A percentile compares a stretch with the other conserved stretches of the same genome.
phyloP scores from a whole-genome alignment of 306 rosid species.

The Glycine latifolia region DNA sequence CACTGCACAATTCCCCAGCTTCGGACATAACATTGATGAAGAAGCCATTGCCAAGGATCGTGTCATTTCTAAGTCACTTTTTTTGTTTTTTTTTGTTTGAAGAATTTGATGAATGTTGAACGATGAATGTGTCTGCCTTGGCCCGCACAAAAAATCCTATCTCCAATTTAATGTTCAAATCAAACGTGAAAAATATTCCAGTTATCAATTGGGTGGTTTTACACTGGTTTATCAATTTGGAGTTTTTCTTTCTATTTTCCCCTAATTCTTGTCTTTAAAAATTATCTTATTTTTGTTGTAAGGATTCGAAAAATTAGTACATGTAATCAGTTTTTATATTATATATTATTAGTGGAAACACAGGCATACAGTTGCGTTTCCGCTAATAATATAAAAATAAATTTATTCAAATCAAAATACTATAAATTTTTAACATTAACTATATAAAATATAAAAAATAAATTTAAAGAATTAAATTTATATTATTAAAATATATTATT shows the following conservation, averaged over 20 bases:
- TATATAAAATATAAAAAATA: no score
- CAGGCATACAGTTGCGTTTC: no score
- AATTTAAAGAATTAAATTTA: no score
- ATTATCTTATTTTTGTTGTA: neutral
- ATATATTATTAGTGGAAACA: no score
- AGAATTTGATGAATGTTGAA: slow-evolving; percentile 8
- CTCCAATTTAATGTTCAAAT: slow-evolving; percentile 12
- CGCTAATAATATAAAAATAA: no score
- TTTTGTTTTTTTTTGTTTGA: neutral
- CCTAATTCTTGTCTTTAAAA: neutral
- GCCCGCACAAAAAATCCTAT: slow-evolving; percentile 32
- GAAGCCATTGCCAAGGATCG: slow-evolving; percentile 67
- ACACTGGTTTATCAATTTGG: neutral
- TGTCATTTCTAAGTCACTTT: slow-evolving; percentile 41
- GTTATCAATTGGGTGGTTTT: neutral
- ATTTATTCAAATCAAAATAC: no score
- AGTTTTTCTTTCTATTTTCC: neutral
- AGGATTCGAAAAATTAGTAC: neutral
- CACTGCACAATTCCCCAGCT: slow-evolving; percentile 42
- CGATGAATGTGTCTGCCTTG: neutral
- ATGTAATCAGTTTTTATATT: no score
- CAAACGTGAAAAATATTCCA: neutral
- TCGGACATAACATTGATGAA: slow-evolving; percentile 60
- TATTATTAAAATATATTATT: no score
- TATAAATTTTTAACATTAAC: no score